A percentile compares a stretch with the other conserved stretches of the same genome.
Conservation (phyloP, 2,329 filamentous ascomycete species). For the Penicillium sp. region DNA sequence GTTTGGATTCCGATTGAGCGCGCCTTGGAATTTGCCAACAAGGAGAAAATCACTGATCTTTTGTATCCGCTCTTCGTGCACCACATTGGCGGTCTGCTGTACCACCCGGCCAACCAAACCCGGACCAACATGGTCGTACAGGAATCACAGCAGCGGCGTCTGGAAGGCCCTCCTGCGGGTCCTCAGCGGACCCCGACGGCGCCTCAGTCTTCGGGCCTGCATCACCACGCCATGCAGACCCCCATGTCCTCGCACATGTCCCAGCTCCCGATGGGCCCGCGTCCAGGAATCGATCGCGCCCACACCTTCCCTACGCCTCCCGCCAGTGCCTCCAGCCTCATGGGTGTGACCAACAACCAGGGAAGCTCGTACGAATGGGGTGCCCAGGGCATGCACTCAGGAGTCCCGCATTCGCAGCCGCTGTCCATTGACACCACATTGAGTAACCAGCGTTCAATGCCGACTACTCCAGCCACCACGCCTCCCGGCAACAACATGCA, state of each 20-base stretch:
- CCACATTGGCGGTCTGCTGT: conserved; percentile 89
- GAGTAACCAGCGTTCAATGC: conserved; percentile 77
- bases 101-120: conserved; percentile 79
- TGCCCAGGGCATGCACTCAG: conserved; percentile 58
- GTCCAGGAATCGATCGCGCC: conserved; percentile 74
- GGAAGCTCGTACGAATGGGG: conserved; percentile 77
- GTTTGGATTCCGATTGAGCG: conserved; percentile 98
- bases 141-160: conserved; percentile 70
- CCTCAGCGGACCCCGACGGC: conserved; percentile 60
- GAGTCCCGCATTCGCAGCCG: conserved; percentile 60
- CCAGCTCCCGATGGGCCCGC: conserved; percentile 61
- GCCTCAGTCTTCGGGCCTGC: conserved; percentile 58
- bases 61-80: conserved; percentile 96
- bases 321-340: conserved; percentile 84
- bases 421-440: conserved; percentile 77
- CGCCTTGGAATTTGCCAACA: conserved; percentile 97
- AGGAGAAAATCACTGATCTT: conserved; percentile 96
- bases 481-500: conserved; percentile 74
- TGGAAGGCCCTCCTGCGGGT: conserved; percentile 48
- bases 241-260: conserved; percentile 57
- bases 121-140: conserved; percentile 83
- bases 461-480: conserved; percentile 84
- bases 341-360: conserved; percentile 66
- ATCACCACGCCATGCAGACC: conserved; percentile 63
- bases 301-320: conserved; percentile 94